Evolutionary conservation across 148 eudicot species (phyloP), one percentile per base, ranked within the genome.

Genomic region (Spergularia bocconei): DNA sequence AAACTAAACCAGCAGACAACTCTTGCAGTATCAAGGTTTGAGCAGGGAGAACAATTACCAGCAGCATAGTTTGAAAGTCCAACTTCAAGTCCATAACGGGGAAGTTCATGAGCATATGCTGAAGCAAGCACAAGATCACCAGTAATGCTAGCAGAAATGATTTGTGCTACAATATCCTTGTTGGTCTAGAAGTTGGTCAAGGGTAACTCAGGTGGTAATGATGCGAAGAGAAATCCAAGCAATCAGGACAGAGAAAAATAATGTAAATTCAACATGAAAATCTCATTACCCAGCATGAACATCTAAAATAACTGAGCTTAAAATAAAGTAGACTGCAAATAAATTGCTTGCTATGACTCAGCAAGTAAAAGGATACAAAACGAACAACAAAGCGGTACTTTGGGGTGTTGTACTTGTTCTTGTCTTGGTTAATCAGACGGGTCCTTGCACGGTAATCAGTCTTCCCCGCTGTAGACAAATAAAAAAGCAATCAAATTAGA

Each of bases 381-480:
- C 97, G 85, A 41, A 90, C 94, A 67, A 90, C 91, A 78, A 72
- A 88, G 2, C 94, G 94, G 63, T 85, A 92, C 70, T 92, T 92
- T 0, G 97, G 97, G 21, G 97, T 92, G 84, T 92, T 90, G 83
- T 92, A 92, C 74, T 92, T 92, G 88, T 92, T 92, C 82, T 92
- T 92, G 79, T 92, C 97, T 75, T 90, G 93, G 62, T 90, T 90
- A 50, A 90, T 87, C 73, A 90, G 72, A 8, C 91, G 93, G 39
- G 79, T 83, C 81, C 97, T 91, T 5, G 97, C 98, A 23, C 97
- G 84, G 74, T 93, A 93, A 71, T 93, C 98, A 41, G 98, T 93
- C 86, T 93, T 93, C 13, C 98, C 98, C 81, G 88, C 98, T 93
- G 84, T 64, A 11, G 1, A 71, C 48, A 55, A 38, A 56, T 23